Percentiles rank a stretch among this genome's conserved stretches.
These are phyloP conservation scores for Albatrellus ellisii DNA, from an alignment of 768 basidiomycete species.

Conservation along the genomic window DNA sequence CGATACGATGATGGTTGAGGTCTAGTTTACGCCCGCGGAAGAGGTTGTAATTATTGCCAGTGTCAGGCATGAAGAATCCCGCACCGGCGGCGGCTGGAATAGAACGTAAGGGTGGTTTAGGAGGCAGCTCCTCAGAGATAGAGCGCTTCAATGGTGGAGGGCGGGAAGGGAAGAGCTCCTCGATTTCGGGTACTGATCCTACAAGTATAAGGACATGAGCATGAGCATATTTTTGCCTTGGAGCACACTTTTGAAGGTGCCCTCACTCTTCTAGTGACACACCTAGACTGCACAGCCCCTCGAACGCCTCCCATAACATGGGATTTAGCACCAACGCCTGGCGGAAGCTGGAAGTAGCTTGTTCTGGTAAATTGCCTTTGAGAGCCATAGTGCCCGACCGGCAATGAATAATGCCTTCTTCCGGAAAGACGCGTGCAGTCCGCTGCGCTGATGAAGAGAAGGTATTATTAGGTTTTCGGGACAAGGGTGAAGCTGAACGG, in stretches of 20 bases:
- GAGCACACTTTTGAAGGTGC: conserved; percentile 2
- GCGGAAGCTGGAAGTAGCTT: conserved; percentile 58
- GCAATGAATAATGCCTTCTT: conserved; percentile 64
- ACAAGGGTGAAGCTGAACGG: conserved; percentile 18
- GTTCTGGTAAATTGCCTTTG: conserved; percentile 66
- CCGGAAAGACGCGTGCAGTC: conserved; percentile 46
- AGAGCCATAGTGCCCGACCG: conserved; percentile 63
- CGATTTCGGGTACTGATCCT: conserved; percentile 64
- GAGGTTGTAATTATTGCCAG: conserved; percentile 39
- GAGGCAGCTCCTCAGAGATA: conserved; percentile 37
- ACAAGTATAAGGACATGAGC: conserved; percentile 5
- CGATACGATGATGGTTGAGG: conserved; percentile 39
- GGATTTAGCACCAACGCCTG: conserved; percentile 64
- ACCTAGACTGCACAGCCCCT: conserved; percentile 77
- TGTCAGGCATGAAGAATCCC: conserved; percentile 69
- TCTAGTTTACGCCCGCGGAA: conserved; percentile 33
- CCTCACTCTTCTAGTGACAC: too few species aligned
- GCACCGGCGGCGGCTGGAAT: conserved; percentile 46
- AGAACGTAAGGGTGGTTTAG: conserved; percentile 21
- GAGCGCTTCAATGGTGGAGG: conserved; percentile 39
- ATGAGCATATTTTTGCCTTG: too few species aligned
- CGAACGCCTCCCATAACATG: conserved; percentile 87
- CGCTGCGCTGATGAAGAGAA: conserved; percentile 29
- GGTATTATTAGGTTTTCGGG: conserved; percentile 4
- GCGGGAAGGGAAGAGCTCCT: conserved; percentile 58